Conservation (phyloP, 2,329 filamentous ascomycete genomes). For the Alternaria incomplexa region DNA sequence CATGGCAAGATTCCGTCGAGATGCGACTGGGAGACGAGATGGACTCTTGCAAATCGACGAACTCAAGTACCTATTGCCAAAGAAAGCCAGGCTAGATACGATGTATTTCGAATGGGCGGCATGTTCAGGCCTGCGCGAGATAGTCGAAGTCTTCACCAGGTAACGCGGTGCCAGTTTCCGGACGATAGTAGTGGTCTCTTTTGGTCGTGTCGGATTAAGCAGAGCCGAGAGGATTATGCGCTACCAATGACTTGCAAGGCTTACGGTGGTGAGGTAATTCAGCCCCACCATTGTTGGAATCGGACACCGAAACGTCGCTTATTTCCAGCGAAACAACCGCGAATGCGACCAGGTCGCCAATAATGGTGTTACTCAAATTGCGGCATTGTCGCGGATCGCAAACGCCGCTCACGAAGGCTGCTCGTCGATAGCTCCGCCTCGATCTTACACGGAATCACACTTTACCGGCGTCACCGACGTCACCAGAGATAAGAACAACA, state of each 20-base stretch:
- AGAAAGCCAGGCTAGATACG: background rate
- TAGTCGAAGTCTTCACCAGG: background rate
- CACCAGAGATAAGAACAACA: background rate
- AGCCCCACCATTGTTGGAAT: background rate
- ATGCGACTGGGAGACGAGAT: background rate
- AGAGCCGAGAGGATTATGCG: background rate
- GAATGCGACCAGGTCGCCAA: background rate
- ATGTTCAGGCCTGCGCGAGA: background rate
- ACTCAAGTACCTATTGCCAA: background rate
- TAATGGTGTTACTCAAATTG: background rate
- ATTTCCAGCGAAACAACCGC: background rate
- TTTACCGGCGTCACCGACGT: background rate
- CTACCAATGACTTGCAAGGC: background rate
- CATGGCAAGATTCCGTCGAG: background rate
- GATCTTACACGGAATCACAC: background rate
- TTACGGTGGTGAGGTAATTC: background rate
- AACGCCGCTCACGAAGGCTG: background rate
- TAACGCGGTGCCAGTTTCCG: background rate
- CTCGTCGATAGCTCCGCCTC: background rate
- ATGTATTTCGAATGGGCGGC: background rate
- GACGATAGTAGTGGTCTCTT: background rate
- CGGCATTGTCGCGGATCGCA: background rate
- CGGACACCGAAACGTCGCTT: background rate
- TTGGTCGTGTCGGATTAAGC: background rate
- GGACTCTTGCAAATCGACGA: background rate